Evolutionary conservation across 345 rosid species (phyloP).

Genomic region (Eucalyptus pumila): DNA sequence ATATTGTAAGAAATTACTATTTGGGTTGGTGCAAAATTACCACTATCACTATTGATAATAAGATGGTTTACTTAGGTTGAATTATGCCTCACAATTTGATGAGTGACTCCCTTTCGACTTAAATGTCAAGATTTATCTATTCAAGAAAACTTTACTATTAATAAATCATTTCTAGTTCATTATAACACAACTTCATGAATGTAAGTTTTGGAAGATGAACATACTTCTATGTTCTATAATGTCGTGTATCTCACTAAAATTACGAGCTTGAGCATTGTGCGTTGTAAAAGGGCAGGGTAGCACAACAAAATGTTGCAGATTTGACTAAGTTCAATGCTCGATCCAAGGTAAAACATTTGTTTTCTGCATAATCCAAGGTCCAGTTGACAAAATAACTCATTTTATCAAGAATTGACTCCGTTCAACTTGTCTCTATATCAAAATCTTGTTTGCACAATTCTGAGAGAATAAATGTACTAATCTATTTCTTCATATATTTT

Average conservation of each 20-base stretch:
- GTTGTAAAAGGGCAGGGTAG: neutral
- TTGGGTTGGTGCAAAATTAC: accelerated
- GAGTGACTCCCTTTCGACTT: accelerated
- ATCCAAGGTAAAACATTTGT: neutral
- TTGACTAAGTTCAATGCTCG: accelerated
- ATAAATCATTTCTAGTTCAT: neutral
- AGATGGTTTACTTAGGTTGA: neutral
- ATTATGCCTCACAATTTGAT: neutral
- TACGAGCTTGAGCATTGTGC: neutral
- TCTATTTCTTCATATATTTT: neutral
- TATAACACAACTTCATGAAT: neutral
- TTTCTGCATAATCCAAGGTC: accelerated
- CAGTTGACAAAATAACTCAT: neutral
- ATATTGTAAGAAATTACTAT: neutral
- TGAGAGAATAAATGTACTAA: neutral
- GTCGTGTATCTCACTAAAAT: neutral
- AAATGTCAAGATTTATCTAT: neutral
- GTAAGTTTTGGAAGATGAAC: neutral
- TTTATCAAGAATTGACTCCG: neutral
- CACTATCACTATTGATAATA: accelerated
- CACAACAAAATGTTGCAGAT: neutral
- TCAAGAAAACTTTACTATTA: neutral
- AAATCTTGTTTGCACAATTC: neutral
- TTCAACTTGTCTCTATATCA: neutral
- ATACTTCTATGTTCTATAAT: accelerated